These are phyloP conservation scores for Agaricus bisporus DNA, from an alignment of 768 basidiomycete genomes.

Conservation along the genomic window DNA sequence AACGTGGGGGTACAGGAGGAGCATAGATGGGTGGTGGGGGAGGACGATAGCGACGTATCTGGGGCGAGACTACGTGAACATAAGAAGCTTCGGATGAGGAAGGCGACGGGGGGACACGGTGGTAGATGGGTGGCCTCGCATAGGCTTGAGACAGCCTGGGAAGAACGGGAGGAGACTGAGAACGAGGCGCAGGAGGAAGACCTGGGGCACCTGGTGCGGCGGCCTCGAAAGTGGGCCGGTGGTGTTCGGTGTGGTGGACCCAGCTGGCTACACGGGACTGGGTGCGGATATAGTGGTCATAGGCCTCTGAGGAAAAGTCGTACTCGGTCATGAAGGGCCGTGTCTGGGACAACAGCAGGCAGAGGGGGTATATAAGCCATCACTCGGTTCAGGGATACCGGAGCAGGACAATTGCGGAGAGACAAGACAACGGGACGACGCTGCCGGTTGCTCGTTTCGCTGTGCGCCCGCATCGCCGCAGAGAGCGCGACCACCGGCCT, in stretches of 20 bases:
- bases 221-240: conserved; percentile 25
- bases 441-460: conserved; percentile 1
- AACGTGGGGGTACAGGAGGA: conserved; percentile 12
- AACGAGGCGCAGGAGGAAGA: conserved; percentile 7
- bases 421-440: background rate
- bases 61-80: conserved; percentile 12
- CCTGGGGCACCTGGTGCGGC: conserved; percentile 14
- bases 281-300: conserved; percentile 39
- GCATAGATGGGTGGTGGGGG: conserved; percentile 16
- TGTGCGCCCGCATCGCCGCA: too few relatives aligned
- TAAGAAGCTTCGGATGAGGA: conserved; percentile 20
- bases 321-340: conserved; percentile 46
- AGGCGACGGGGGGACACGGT: conserved; percentile 11
- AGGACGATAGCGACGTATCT: conserved; percentile 15
- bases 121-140: conserved; percentile 3
- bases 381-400: background rate
- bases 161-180: conserved; percentile 9
- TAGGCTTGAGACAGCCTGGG: background rate
- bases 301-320: conserved; percentile 53
- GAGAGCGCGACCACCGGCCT: too few relatives aligned
- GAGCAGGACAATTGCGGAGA: background rate
- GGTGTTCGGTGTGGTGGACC: conserved; percentile 41
- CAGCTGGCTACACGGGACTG: conserved; percentile 44
- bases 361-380: conserved; percentile 3
- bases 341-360: background rate